phyloP scores from a whole-genome alignment of 2,329 filamentous ascomycete species.

The Pseudogymnoascus sp. region DNA sequence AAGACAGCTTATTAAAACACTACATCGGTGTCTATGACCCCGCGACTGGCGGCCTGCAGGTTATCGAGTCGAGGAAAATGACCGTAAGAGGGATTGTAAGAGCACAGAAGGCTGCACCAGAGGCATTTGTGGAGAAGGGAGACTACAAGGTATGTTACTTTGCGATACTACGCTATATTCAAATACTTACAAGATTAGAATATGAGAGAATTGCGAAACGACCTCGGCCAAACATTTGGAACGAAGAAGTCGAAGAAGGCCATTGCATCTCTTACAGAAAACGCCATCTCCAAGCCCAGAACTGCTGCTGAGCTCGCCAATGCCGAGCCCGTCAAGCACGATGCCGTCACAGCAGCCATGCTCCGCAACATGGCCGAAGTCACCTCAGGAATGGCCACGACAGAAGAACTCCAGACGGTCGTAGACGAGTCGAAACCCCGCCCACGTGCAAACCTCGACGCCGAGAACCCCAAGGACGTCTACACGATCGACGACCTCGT shows the following conservation, averaged over 20 bases:
- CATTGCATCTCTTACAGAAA: constrained; percentile 58
- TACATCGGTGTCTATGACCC: constrained; percentile 59
- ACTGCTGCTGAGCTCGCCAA: constrained; percentile 13
- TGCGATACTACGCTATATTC: not conserved
- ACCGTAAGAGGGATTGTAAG: constrained; percentile 48
- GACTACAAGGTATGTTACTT: constrained; percentile 24
- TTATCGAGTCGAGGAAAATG: constrained; percentile 58
- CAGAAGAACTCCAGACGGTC: constrained; percentile 54
- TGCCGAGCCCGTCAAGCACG: constrained; percentile 37
- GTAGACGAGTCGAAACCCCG: constrained; percentile 64
- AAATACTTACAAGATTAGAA: constrained; percentile 33
- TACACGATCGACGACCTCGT: constrained; percentile 61
- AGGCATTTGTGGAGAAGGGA: constrained; percentile 34
- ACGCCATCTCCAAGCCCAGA: constrained; percentile 48
- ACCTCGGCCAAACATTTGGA: constrained; percentile 70
- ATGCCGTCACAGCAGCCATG: constrained; percentile 48
- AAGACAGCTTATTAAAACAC: constrained; percentile 45
- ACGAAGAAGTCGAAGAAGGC: constrained; percentile 81
- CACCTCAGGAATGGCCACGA: constrained; percentile 57
- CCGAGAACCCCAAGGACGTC: constrained; percentile 60
- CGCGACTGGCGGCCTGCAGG: constrained; percentile 46
- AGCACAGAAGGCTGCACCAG: constrained; percentile 42
- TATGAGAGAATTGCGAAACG: constrained; percentile 53
- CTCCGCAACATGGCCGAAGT: constrained; percentile 54
- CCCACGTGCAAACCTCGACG: constrained; percentile 59